Evolutionary conservation across 2,329 filamentous ascomycete species (phyloP).

Genomic region (Bipolaris cookei): DNA sequence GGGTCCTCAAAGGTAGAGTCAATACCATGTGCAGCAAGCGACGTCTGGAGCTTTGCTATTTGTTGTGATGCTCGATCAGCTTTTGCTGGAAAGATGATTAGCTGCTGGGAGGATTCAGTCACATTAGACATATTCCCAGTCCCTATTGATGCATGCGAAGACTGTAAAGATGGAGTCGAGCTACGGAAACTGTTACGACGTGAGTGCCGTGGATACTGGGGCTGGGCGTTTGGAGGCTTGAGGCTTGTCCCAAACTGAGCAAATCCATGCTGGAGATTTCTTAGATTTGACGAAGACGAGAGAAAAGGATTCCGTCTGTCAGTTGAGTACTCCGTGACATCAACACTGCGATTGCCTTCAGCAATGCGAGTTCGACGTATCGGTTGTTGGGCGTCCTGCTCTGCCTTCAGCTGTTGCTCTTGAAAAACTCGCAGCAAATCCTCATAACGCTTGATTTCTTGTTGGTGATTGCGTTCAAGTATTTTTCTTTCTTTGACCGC

Average conservation of each 20-base stretch:
- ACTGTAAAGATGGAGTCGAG: neutral
- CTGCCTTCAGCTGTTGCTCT: neutral
- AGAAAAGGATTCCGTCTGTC: neutral
- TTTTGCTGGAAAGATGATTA: constrained; percentile 4
- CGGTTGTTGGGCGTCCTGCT: neutral
- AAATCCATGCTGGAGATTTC: neutral
- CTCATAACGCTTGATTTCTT: constrained; percentile 1
- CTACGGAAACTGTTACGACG: constrained; percentile 5
- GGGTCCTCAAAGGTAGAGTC: constrained; percentile 2
- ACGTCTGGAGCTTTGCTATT: neutral
- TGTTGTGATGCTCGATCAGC: neutral
- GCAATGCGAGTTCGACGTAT: constrained; percentile 21
- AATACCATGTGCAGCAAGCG: constrained; percentile 1
- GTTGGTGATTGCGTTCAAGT: neutral
- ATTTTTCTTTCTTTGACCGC: neutral
- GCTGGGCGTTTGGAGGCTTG: neutral
- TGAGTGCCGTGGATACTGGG: neutral
- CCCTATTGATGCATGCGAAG: neutral
- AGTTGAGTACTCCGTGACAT: constrained; percentile 27
- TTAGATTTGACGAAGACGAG: neutral
- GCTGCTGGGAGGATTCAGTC: neutral
- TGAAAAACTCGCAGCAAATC: neutral
- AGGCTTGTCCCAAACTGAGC: neutral
- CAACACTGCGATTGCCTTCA: constrained; percentile 24
- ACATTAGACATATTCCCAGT: neutral